A percentile compares a stretch with the other conserved stretches of the same genome.
phyloP scores from a whole-genome alignment of 768 basidiomycete species.

The Mrakia blollopis region DNA sequence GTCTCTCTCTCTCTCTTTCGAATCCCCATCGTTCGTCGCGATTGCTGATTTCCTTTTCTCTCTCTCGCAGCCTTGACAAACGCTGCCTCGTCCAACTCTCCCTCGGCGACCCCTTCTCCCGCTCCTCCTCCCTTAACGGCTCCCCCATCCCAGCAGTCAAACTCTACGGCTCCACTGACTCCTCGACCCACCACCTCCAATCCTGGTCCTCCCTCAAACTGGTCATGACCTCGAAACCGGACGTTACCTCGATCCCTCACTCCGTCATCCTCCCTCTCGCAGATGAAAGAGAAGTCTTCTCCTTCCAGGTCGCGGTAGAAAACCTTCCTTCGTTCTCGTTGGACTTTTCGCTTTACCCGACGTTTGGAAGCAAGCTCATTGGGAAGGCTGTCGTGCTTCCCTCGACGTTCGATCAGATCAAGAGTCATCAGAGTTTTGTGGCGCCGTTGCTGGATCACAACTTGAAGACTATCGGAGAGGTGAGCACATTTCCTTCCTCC shows the following conservation, averaged over 20 bases:
- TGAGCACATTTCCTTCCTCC: slow-evolving; percentile 41
- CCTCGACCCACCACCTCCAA: slow-evolving; percentile 43
- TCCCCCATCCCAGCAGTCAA: slow-evolving; percentile 43
- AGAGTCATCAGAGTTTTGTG: slow-evolving; percentile 45
- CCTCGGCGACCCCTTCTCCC: slow-evolving; percentile 61
- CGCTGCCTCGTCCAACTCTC: slow-evolving; percentile 79
- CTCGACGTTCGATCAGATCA: slow-evolving; percentile 58
- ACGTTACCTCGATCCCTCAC: slow-evolving; percentile 80
- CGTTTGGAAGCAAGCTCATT: slow-evolving; percentile 93
- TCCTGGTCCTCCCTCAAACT: slow-evolving; percentile 74
- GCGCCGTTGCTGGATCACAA: slow-evolving; percentile 83
- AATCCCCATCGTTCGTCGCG: background rate
- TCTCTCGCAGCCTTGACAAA: slow-evolving; percentile 64
- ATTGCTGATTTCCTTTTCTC: background rate
- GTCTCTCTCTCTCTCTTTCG: background rate
- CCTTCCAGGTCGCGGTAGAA: slow-evolving; percentile 67
- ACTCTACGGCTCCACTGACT: slow-evolving; percentile 52
- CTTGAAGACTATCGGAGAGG: slow-evolving; percentile 90
- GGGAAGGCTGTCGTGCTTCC: slow-evolving; percentile 85
- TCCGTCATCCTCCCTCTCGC: slow-evolving; percentile 78
- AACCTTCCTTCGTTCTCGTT: slow-evolving; percentile 66
- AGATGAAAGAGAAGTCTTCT: slow-evolving; percentile 63
- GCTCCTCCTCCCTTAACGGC: slow-evolving; percentile 38
- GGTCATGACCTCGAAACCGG: slow-evolving; percentile 82
- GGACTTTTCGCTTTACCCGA: slow-evolving; percentile 93